Evolutionary conservation across 768 basidiomycete species (phyloP).

Genomic region (Rhizopogon rudus): DNA sequence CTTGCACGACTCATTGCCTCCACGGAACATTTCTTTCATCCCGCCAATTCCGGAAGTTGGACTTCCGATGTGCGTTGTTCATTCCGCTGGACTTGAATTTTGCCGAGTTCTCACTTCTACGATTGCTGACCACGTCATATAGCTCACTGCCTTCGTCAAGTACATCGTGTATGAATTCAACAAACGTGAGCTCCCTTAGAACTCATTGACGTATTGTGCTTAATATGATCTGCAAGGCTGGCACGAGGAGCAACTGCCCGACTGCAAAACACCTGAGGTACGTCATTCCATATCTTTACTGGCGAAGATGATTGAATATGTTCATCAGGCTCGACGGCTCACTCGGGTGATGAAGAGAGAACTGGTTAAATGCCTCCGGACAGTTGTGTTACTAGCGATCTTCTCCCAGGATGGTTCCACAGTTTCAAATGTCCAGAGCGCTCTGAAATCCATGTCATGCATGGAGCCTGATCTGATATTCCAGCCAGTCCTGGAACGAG

Average conservation of each 20-base stretch:
- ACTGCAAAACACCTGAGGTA: constrained; percentile 77
- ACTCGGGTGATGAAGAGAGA: constrained; percentile 78
- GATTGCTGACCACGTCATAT: constrained; percentile 5
- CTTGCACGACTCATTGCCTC: constrained; percentile 82
- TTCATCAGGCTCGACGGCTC: constrained; percentile 59
- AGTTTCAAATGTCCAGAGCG: constrained; percentile 70
- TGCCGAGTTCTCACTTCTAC: background rate
- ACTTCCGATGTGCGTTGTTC: constrained; percentile 36
- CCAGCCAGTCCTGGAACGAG: constrained; percentile 75
- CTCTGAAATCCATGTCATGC: constrained; percentile 75
- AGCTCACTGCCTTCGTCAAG: constrained; percentile 38
- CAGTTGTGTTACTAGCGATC: constrained; percentile 83
- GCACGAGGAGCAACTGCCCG: constrained; percentile 70
- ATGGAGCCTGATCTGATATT: constrained; percentile 87
- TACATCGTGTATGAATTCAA: constrained; percentile 82
- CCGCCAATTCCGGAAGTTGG: constrained; percentile 16
- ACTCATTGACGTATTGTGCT: background rate
- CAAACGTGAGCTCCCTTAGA: constrained; percentile 45
- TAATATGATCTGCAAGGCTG: constrained; percentile 43
- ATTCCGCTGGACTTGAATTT: background rate
- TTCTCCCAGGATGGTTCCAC: constrained; percentile 80
- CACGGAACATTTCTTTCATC: constrained; percentile 50
- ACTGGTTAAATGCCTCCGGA: constrained; percentile 76
- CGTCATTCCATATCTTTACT: constrained; percentile 7
- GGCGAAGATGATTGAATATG: constrained; percentile 1